Base-by-base conservation (phyloP, 2,329 filamentous ascomycete genomes). In the Colletotrichum karsti region DNA sequence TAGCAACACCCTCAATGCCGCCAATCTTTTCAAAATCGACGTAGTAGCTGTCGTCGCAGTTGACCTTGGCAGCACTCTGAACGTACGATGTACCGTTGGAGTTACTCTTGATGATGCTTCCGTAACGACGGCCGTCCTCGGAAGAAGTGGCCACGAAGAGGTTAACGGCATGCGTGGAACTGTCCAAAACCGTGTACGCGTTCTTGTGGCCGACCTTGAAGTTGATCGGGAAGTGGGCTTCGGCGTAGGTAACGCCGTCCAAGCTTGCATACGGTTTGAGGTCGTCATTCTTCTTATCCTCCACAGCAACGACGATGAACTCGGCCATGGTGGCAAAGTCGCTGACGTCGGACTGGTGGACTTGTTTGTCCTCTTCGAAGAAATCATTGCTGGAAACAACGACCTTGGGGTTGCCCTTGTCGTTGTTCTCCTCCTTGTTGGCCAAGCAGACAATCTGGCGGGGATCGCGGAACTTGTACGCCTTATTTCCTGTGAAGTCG, bases 11-110 rank as follows among this genome's bases (percentile, higher is more conserved):
- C 79, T 99, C 95, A 13, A 99, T 85, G 3, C 94, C 94, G 53
- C 93, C 88, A 84, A 98, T 94, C 83, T 97, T 98, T 78, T 99
- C 96, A 79, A 97, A 99, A 77, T 99, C 96, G 48, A 97, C 95
- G 75, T 91, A 98, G 46, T 91, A 94, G 2, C 78, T 73, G 12
- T 86, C 82, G 76, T 98, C 90, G 73, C 93, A 89, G 79, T 98
- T 98, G 76, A 98, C 94, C 20, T 89, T 89, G 54, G 88, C 84
- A 24, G 96, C 85, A 78, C 93, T 97, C 71, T 97, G 83, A 12
- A 97, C 93, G 75, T 98, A 99, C 2, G 93, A 96, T 1, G 96
- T 99, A 60, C 96, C 96, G 76, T 99, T 98, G 74, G 94, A 98
- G 83, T 99, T 99, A 76, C 94, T 98, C 88, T 98, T 99, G 80